These are phyloP conservation scores for Boletus rufocinnamomeus DNA, from an alignment of 768 basidiomycete species.

Conservation along the genomic window DNA sequence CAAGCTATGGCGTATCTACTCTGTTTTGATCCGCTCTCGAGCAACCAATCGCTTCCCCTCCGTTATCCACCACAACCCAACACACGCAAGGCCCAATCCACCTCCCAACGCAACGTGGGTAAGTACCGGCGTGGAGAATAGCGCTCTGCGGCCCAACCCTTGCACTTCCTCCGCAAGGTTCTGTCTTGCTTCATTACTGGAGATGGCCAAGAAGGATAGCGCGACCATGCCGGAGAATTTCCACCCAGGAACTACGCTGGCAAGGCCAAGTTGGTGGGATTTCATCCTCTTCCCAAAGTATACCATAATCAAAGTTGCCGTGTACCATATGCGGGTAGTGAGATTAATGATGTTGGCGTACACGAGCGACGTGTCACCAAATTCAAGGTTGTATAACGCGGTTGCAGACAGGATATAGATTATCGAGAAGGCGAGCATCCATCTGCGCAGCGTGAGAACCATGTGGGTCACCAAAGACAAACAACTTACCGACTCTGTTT, in stretches of 20 bases:
- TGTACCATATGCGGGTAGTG: slow-evolving; percentile 61
- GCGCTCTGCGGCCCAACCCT: slow-evolving; percentile 17
- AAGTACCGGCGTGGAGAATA: slow-evolving; percentile 26
- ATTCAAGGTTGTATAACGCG: slow-evolving; percentile 43
- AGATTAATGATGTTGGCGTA: slow-evolving; percentile 77
- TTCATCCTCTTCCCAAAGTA: slow-evolving; percentile 45
- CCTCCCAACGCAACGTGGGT: slow-evolving; percentile 30
- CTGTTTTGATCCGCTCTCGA: slow-evolving; percentile 23
- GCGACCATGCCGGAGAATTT: slow-evolving; percentile 25
- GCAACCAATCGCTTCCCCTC: slow-evolving; percentile 26
- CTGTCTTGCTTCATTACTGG: slow-evolving; percentile 18
- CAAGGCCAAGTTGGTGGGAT: slow-evolving; percentile 16
- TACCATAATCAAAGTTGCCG: slow-evolving; percentile 46
- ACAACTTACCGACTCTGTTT: slow-evolving; percentile 59
- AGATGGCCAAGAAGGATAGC: slow-evolving; percentile 29
- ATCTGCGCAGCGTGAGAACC: slow-evolving; percentile 38
- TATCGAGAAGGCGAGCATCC: slow-evolving; percentile 78
- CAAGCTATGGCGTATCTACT: slow-evolving; percentile 10
- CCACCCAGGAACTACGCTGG: slow-evolving; percentile 28
- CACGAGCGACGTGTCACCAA: slow-evolving; percentile 71
- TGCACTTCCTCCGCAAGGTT: slow-evolving; percentile 18
- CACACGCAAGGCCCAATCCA: slow-evolving; percentile 28
- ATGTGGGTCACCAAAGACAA: background rate
- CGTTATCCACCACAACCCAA: slow-evolving; percentile 34
- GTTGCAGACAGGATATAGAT: slow-evolving; percentile 62